phyloP scores from a whole-genome alignment of 1,284 basidiomycete genomes.

The Austroboletus novae-zelandiae region DNA sequence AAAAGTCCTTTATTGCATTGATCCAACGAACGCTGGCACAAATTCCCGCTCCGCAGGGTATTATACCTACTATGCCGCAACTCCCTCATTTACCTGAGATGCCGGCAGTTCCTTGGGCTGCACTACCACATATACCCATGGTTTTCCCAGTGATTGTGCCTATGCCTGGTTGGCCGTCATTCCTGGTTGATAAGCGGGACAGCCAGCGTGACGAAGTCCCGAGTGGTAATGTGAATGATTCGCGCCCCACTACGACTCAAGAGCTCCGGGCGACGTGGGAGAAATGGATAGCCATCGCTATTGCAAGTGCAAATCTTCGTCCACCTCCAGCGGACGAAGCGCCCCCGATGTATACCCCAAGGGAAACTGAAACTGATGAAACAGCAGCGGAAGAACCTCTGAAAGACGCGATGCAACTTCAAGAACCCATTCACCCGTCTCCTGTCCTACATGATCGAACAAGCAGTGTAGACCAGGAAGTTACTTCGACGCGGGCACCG shows the following conservation, averaged over 20 bases:
- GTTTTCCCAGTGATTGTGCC: constrained; percentile 80
- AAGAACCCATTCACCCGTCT: constrained; percentile 14
- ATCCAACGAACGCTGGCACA: constrained; percentile 74
- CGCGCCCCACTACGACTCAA: constrained; percentile 45
- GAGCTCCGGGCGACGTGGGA: constrained; percentile 69
- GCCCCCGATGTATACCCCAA: constrained; percentile 69
- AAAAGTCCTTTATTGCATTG: constrained; percentile 70
- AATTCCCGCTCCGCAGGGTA: constrained; percentile 56
- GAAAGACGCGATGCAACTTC: constrained; percentile 3
- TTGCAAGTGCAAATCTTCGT: constrained; percentile 45
- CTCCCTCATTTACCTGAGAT: constrained; percentile 54
- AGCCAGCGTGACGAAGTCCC: constrained; percentile 29
- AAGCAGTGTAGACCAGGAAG: constrained; percentile 47
- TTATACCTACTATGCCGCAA: constrained; percentile 56
- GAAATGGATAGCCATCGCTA: constrained; percentile 62
- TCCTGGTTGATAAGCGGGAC: constrained; percentile 50
- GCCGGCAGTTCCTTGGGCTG: constrained; percentile 61
- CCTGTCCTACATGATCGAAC: constrained; percentile 4
- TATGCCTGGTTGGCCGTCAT: constrained; percentile 62
- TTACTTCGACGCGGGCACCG: constrained; percentile 50
- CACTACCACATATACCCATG: constrained; percentile 68
- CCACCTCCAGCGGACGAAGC: constrained; percentile 50
- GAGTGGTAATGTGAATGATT: constrained; percentile 35
- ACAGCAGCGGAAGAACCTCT: constrained; percentile 14
- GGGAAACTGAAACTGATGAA: constrained; percentile 33